A percentile compares a stretch with the other conserved stretches of the same genome.
These are phyloP conservation scores for Emmonsia crescens DNA, from an alignment of 2,329 filamentous ascomycete genomes.

Conservation along the genomic window DNA sequence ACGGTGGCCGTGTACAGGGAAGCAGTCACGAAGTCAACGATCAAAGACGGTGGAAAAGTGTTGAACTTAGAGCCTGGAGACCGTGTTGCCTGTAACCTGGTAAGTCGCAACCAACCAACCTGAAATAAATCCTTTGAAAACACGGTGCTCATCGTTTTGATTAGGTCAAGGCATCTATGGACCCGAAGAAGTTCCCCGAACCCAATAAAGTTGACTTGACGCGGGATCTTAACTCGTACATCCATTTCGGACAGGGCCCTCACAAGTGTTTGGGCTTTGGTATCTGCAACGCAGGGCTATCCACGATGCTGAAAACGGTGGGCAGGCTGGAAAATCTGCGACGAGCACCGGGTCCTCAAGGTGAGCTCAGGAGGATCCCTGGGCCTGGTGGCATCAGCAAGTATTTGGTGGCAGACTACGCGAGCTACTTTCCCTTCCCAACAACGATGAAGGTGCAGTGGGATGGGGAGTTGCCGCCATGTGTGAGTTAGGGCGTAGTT, in stretches of 20 bases:
- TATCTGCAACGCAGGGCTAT: conserved; percentile 31
- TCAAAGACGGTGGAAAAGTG: conserved; percentile 26
- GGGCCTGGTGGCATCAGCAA: conserved; percentile 31
- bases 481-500: not conserved
- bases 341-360: conserved; percentile 38
- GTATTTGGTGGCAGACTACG: conserved; percentile 36
- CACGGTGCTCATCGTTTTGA: conserved; percentile 25
- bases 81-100: conserved; percentile 26
- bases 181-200: conserved; percentile 28
- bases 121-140: conserved; percentile 41
- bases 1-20: conserved; percentile 29
- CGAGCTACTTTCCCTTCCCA: conserved; percentile 33
- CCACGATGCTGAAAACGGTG: conserved; percentile 33
- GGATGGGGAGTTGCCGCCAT: conserved; percentile 28
- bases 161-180: conserved; percentile 30
- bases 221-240: conserved; percentile 31
- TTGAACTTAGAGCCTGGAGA: conserved; percentile 27
- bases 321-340: conserved; percentile 37
- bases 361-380: conserved; percentile 33
- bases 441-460: conserved; percentile 35
- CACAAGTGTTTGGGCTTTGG: conserved; percentile 39
- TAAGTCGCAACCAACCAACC: conserved; percentile 52
- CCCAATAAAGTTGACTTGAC: conserved; percentile 34
- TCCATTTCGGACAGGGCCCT: conserved; percentile 37
- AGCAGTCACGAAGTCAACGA: conserved; percentile 22